Evolutionary conservation across 192 early-diverging fungal species (phyloP).

Genomic region (Phycomyces nitens): DNA sequence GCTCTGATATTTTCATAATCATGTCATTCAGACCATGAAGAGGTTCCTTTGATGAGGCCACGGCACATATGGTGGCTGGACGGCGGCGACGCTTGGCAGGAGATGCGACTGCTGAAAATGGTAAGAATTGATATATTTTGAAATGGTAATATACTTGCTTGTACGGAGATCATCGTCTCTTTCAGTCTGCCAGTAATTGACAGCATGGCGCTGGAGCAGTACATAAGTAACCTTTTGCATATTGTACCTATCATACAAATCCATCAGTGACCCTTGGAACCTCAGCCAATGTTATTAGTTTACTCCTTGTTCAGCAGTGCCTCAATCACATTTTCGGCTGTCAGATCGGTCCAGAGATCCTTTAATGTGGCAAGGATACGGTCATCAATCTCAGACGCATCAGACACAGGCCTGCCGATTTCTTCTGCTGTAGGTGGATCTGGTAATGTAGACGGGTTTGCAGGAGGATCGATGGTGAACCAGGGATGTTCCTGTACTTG

Average conservation of each 20-base stretch:
- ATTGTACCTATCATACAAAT: constrained; percentile 19
- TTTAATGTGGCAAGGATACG: constrained; percentile 29
- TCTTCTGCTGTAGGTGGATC: constrained; percentile 26
- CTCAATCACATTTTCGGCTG: constrained; percentile 17
- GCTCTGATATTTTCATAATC: constrained; percentile 24
- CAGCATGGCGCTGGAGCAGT: constrained; percentile 26
- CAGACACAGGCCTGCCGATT: constrained; percentile 17
- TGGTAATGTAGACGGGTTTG: constrained; percentile 12
- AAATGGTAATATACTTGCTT: not conserved
- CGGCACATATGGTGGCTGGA: constrained; percentile 31
- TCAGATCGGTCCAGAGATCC: constrained; percentile 33
- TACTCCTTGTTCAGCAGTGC: constrained; percentile 30
- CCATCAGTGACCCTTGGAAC: not conserved
- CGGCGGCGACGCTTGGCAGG: constrained; percentile 32
- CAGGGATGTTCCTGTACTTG: constrained; percentile 58
- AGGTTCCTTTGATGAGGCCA: constrained; percentile 25
- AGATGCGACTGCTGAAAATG: constrained; percentile 3
- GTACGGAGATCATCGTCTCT: constrained; percentile 12
- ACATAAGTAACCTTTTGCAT: constrained; percentile 40
- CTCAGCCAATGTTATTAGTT: not conserved
- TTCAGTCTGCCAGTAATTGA: constrained; percentile 30
- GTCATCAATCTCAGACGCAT: constrained; percentile 24
- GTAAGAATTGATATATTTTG: not conserved
- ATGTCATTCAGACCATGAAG: constrained; percentile 24
- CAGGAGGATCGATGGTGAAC: constrained; percentile 38